Evolutionary conservation across 2,329 filamentous ascomycete species (phyloP), one percentile per base, ranked within the genome.

Genomic region (Aspergillus alliaceus): DNA sequence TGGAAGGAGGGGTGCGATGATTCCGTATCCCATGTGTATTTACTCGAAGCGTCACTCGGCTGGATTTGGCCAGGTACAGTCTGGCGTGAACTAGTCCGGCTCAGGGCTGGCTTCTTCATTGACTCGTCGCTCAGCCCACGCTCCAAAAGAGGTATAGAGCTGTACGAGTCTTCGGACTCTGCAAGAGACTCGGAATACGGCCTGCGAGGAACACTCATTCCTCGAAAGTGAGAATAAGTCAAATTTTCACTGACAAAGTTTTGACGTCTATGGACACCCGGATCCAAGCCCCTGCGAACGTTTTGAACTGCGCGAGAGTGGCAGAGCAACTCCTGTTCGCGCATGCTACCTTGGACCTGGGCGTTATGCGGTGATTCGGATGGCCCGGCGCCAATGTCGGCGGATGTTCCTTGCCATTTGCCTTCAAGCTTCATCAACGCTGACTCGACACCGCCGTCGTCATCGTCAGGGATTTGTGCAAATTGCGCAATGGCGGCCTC

Each of bases 351-450:
- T 6, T 34, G 40, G 6, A 27, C 24, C 15, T 54, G 40, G 27
- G 31, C 12, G 18, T 20, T 9, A n/a, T 61, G 29, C 5, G 20
- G 48, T 6, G 35, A 24, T 5, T 49, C 31, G 15, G 34, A 46
- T 29, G 56, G 20, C n/a, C 51, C 31, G 12, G 52, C 44, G 20
- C 22, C 51, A 25, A 31, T 44, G 14, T 53, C 25, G 15, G 35
- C 54, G 31, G 60, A 42, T 20, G 49, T 20, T 2, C 50, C 58
- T 48, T 60, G 57, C 69, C 88, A 95, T 64, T 86, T 93, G 9
- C 95, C 95, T 77, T 99, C 95, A 0, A 99, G 82, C 68, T 98
- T 99, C 65, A 93, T 77, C 51, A 99, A 74, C 0, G 95, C 91
- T n/a, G 93, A 92, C 69, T 98, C 95, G 25, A 98, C 87, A 12